Evolutionary conservation across 768 basidiomycete genomes (phyloP).

Genomic region (Tephrocybe sp.): DNA sequence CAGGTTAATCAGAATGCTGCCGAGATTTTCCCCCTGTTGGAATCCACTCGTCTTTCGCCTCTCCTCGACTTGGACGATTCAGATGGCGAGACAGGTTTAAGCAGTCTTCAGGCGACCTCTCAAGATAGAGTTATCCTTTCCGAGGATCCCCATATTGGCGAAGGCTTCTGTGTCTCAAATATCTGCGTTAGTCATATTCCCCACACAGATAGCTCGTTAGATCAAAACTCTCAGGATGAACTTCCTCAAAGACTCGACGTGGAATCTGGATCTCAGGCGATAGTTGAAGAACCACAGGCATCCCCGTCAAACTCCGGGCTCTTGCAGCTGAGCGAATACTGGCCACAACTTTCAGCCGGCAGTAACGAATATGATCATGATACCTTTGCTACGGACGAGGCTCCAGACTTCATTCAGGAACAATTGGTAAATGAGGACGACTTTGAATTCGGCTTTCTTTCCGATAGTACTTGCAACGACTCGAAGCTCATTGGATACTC

Average conservation of each 20-base stretch:
- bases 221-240: slow-evolving; percentile 11
- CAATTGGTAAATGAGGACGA: slow-evolving; percentile 8
- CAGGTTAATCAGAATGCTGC: background rate
- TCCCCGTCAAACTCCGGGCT: slow-evolving; percentile 7
- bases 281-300: background rate
- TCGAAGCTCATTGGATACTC: slow-evolving; percentile 3
- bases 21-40: background rate
- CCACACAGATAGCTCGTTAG: slow-evolving; percentile 1
- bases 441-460: slow-evolving; percentile 12
- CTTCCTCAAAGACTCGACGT: slow-evolving; percentile 2
- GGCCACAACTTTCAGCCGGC: background rate
- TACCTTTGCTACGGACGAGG: background rate
- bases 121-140: slow-evolving; percentile 1
- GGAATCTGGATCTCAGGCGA: slow-evolving; percentile 8
- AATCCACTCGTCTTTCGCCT: background rate
- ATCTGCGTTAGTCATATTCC: slow-evolving; percentile 11
- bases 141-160: slow-evolving; percentile 1
- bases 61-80: slow-evolving; percentile 14
- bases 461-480: slow-evolving; percentile 10
- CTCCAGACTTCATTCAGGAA: background rate
- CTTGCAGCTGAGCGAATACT: background rate
- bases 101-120: slow-evolving; percentile 5
- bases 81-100: slow-evolving; percentile 2
- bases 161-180: background rate
- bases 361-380: background rate